Conservation (phyloP, 106 monocot species). For the Phalaenopsis equestris region DNA sequence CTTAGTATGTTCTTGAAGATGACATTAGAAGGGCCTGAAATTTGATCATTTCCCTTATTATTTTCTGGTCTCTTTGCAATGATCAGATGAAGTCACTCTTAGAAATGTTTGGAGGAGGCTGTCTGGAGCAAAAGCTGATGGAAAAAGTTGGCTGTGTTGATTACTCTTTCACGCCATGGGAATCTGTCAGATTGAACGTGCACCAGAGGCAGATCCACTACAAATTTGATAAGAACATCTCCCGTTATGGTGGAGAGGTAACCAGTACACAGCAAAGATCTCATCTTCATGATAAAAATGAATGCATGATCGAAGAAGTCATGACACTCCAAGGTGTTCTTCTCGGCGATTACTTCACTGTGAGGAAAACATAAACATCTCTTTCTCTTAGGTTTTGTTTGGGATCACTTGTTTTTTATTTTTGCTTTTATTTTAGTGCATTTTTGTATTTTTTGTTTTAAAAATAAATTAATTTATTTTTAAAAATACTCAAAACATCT, state of each 20-base stretch:
- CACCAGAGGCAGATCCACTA: constrained; percentile 51
- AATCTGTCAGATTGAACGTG: constrained; percentile 36
- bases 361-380: constrained; percentile 12
- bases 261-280: constrained; percentile 57
- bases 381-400: not conserved
- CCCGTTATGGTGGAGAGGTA: constrained; percentile 45
- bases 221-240: constrained; percentile 46
- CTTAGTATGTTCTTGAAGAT: not conserved
- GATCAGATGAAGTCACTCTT: constrained; percentile 44
- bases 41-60: not conserved
- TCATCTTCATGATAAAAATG: constrained; percentile 37
- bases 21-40: not conserved
- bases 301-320: constrained; percentile 64
- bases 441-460: too few species aligned
- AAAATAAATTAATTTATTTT: too few species aligned
- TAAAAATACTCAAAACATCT: too few species aligned
- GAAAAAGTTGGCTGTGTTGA: constrained; percentile 54
- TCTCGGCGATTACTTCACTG: constrained; percentile 53
- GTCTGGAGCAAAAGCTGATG: constrained; percentile 57
- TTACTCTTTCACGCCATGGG: constrained; percentile 53
- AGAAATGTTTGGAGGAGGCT: constrained; percentile 55
- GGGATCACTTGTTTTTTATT: too few species aligned
- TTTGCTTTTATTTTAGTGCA: too few species aligned
- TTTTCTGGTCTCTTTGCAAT: not conserved
- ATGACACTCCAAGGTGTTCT: constrained; percentile 44